Base-by-base conservation (phyloP, 805 yeast genomes). In the Pichia heedii region DNA sequence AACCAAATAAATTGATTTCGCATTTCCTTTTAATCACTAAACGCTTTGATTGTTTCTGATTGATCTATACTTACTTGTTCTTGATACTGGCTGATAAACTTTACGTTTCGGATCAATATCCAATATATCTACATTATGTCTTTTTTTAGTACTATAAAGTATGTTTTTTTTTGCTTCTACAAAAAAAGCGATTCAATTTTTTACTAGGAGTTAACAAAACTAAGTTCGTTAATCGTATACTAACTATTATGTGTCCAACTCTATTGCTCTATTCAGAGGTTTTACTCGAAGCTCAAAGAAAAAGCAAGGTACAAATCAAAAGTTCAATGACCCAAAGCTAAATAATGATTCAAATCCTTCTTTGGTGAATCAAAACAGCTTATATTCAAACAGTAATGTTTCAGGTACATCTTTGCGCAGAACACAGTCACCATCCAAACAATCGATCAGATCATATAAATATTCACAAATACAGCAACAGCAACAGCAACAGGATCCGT, bases 241-340 rank as follows among this genome's bases (percentile, higher is more conserved):
- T 29, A 29, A 29, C 32, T 12, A 13, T 29, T n/a, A n/a, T n/a
- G n/a, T n/a, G n/a, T n/a, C n/a, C n/a, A n/a, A n/a, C n/a, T n/a
- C n/a, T n/a, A n/a, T 29, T 5, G 15, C 7, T 30, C 33, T 7
- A 4, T 38, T 15, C 45, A 73, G 78, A 57, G 80, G 83, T 10
- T 75, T 79, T 50, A 81, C 83, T n/a, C 70, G 83, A 54, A 57
- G 54, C 34, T 56, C 61, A 10, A 60, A 58, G 37, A 63, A 63
- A 53, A 63, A 62, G 45, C 61, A 58, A 41, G 41, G 43, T n/a
- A 41, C 30, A 19, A 48, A 45, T 36, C 42, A 37, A 27, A 58
- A 58, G 37, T 52, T 20, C 21, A 37, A 37, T 26, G 54, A 52
- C 19, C 47, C 54, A 9, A 41, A 40, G 8, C 42, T 50, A 32